These are phyloP conservation scores for Exophiala lecanii-corni DNA, from an alignment of 2,329 filamentous ascomycete species.

Conservation along the genomic window DNA sequence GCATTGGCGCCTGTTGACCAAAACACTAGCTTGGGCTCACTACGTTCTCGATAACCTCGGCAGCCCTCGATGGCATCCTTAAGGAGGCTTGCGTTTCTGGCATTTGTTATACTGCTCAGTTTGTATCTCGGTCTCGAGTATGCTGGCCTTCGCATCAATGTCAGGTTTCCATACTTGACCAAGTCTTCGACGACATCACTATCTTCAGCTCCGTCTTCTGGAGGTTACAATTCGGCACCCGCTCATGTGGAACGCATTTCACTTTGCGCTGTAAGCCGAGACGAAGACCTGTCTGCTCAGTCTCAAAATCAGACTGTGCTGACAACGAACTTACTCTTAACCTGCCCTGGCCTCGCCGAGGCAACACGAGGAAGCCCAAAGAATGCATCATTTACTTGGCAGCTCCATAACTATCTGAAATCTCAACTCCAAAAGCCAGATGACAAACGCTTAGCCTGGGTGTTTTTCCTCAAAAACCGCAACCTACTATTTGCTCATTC, in stretches of 20 bases:
- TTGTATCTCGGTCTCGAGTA: constrained; percentile 1
- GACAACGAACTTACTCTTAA: neutral
- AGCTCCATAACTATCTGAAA: neutral
- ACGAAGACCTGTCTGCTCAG: neutral
- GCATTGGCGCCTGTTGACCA: neutral
- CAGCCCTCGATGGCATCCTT: neutral
- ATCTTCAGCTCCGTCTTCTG: neutral
- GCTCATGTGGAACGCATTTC: neutral
- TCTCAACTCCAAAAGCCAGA: neutral
- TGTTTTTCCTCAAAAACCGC: constrained; percentile 4
- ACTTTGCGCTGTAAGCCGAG: neutral
- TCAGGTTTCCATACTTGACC: neutral
- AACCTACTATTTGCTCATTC: neutral
- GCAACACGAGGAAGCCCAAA: neutral
- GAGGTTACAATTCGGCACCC: neutral
- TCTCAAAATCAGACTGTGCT: neutral
- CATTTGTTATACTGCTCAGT: neutral
- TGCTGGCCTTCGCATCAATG: neutral
- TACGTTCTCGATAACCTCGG: neutral
- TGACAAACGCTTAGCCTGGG: neutral
- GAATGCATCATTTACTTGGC: neutral
- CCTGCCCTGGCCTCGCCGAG: neutral
- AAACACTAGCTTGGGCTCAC: neutral
- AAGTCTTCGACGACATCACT: neutral
- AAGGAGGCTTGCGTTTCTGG: neutral